These are phyloP conservation scores for Sarocladium brachiariae DNA, from an alignment of 2,329 filamentous ascomycete genomes.

Conservation along the genomic window DNA sequence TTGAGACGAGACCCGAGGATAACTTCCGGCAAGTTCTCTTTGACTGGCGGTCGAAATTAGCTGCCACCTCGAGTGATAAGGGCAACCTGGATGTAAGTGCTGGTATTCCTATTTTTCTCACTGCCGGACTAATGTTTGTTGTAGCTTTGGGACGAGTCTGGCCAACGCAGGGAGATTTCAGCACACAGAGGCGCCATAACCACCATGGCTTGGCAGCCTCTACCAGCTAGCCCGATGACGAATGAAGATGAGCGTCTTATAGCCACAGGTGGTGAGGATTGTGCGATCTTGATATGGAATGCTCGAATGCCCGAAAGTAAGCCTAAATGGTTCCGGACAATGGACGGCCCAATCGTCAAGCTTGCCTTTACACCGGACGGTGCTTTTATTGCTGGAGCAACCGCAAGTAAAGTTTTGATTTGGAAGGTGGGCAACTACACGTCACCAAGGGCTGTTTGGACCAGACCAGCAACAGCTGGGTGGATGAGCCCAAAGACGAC, in stretches of 20 bases:
- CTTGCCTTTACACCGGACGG: conserved; percentile 59
- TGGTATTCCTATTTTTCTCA: neutral
- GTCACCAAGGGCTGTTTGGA: conserved; percentile 56
- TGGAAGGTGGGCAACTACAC: conserved; percentile 57
- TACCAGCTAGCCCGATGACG: conserved; percentile 27
- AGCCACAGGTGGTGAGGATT: conserved; percentile 56
- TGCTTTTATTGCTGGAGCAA: conserved; percentile 55
- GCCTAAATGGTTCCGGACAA: conserved; percentile 53
- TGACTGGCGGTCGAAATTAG: conserved; percentile 44
- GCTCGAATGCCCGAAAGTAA: conserved; percentile 47
- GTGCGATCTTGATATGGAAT: conserved; percentile 57
- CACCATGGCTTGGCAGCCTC: conserved; percentile 54
- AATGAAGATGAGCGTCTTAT: conserved; percentile 47
- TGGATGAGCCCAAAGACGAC: conserved; percentile 52
- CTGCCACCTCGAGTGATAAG: conserved; percentile 53
- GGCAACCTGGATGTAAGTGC: conserved; percentile 54
- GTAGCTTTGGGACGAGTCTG: conserved; percentile 49
- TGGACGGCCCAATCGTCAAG: conserved; percentile 50
- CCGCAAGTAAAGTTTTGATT: conserved; percentile 50
- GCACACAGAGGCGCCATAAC: conserved; percentile 54
- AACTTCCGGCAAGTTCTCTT: conserved; percentile 49
- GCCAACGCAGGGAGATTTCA: conserved; percentile 47
- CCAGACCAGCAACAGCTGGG: conserved; percentile 33
- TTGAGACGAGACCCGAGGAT: conserved; percentile 47
- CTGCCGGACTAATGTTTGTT: conserved; percentile 7